These are phyloP conservation scores for Cercospora berteroae DNA, from an alignment of 2,329 filamentous ascomycete species.

Conservation along the genomic window DNA sequence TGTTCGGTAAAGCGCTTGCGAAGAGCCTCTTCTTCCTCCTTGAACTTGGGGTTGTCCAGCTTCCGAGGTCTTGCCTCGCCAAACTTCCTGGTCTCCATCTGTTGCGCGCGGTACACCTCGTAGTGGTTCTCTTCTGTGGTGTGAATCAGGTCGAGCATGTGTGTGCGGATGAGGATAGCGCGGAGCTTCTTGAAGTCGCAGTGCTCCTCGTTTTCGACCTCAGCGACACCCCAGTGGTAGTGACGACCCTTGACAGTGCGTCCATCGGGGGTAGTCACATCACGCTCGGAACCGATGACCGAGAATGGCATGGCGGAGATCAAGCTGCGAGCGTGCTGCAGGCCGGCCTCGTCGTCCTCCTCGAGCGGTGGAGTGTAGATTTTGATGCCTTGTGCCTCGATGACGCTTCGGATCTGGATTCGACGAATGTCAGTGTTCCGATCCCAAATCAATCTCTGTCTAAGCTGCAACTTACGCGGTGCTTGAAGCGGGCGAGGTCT, in stretches of 20 bases:
- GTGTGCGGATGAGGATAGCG: constrained; percentile 88
- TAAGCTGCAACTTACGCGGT: constrained; percentile 63
- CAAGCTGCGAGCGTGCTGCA: constrained; percentile 87
- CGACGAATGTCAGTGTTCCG: constrained; percentile 33
- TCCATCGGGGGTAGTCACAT: constrained; percentile 92
- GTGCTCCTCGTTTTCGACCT: constrained; percentile 99
- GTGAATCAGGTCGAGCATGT: constrained; percentile 99
- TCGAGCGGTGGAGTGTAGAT: constrained; percentile 98
- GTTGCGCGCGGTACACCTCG: constrained; percentile 96
- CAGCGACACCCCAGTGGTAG: constrained; percentile 98
- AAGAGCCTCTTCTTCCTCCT: constrained; percentile 97
- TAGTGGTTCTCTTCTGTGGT: constrained; percentile 99
- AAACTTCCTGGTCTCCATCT: constrained; percentile 99
- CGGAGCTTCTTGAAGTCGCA: constrained; percentile 99
- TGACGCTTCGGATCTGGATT: constrained; percentile 80
- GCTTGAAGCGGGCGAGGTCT: constrained; percentile 92
- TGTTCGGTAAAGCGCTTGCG: constrained; percentile 99
- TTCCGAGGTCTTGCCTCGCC: constrained; percentile 96
- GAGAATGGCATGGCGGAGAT: constrained; percentile 98
- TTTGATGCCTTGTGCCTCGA: constrained; percentile 98
- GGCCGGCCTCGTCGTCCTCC: constrained; percentile 95
- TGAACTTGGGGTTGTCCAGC: constrained; percentile 99
- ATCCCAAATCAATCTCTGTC: not conserved
- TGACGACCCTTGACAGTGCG: constrained; percentile 98
- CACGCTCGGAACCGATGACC: constrained; percentile 98